Evolutionary conservation across 2,329 filamentous ascomycete genomes (phyloP), one percentile per base, ranked within the genome.

Genomic region (Helotiales sp.): DNA sequence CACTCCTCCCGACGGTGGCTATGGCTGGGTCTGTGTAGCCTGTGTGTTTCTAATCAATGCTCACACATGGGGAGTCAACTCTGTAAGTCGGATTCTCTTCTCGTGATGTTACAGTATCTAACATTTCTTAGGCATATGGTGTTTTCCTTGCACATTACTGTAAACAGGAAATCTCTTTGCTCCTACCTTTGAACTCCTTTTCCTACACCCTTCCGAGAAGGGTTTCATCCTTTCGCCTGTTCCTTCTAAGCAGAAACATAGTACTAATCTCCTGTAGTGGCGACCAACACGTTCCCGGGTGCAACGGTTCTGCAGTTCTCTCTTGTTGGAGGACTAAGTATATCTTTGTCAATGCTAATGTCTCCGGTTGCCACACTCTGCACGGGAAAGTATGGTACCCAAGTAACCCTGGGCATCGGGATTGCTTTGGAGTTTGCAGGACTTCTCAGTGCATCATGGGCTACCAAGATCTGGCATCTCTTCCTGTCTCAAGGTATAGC

Each of bases 131-230:
- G 77, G 79, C 81, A 1, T 89, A 89, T 75, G 90, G 89, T 70
- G 86, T 91, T 57, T 91, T 88, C 62, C 83, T 93, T 13, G 87
- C 91, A 15, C 82, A 91, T 67, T 95, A 93, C 75, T 44, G n/a
- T n/a, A n/a, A n/a, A n/a, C n/a, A n/a, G n/a, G n/a, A n/a, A n/a
- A n/a, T n/a, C n/a, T 81, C n/a, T n/a, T n/a, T n/a, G n/a, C n/a
- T n/a, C n/a, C n/a, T n/a, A n/a, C n/a, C n/a, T n/a, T n/a, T n/a
- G n/a, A n/a, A n/a, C n/a, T n/a, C n/a, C n/a, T n/a, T n/a, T n/a
- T n/a, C n/a, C n/a, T n/a, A n/a, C n/a, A n/a, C n/a, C n/a, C n/a
- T n/a, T n/a, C n/a, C n/a, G n/a, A n/a, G n/a, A n/a, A n/a, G n/a
- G n/a, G n/a, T n/a, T n/a, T n/a, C n/a, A n/a, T n/a, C n/a, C n/a